Percentiles rank a stretch among this genome's conserved stretches.
Conservation (phyloP, 1,284 basidiomycete species). For the Cryptococcus sp. region DNA sequence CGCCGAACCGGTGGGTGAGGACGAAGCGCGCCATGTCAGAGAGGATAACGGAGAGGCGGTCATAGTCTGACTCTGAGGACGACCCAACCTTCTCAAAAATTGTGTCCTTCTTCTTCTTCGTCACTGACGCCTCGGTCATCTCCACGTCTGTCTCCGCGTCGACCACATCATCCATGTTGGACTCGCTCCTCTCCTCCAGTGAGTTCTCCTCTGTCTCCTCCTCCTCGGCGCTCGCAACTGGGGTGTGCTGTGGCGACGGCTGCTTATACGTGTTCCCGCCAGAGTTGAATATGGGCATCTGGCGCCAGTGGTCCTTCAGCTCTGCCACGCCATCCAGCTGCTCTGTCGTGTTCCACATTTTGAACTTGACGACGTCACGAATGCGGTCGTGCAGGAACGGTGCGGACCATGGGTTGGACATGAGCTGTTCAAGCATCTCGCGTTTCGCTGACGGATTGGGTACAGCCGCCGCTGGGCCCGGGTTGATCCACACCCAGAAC, state of each 20-base stretch:
- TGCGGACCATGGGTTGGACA: slow-evolving; percentile 74
- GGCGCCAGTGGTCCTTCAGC: slow-evolving; percentile 71
- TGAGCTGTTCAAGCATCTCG: slow-evolving; percentile 66
- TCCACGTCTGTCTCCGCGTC: slow-evolving; percentile 13
- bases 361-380: slow-evolving; percentile 74
- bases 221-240: slow-evolving; percentile 44
- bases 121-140: slow-evolving; percentile 29
- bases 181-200: slow-evolving; percentile 8
- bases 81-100: slow-evolving; percentile 72
- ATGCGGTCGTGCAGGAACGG: slow-evolving; percentile 79
- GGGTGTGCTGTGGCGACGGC: slow-evolving; percentile 22
- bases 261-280: slow-evolving; percentile 62
- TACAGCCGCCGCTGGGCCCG: slow-evolving; percentile 61
- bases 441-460: slow-evolving; percentile 65
- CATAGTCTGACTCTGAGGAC: slow-evolving; percentile 68
- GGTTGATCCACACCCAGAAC: slow-evolving; percentile 87
- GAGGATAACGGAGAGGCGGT: slow-evolving; percentile 73
- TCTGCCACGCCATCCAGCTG: slow-evolving; percentile 77
- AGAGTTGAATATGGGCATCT: slow-evolving; percentile 66
- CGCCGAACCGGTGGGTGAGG: slow-evolving; percentile 77
- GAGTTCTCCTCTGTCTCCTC: slow-evolving; percentile 34
- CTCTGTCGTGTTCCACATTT: slow-evolving; percentile 86
- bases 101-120: slow-evolving; percentile 56
- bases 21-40: slow-evolving; percentile 86
- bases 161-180: slow-evolving; percentile 29